Evolutionary conservation across 2,329 filamentous ascomycete species (phyloP).

Genomic region (Chrysosporium keratinophilum): DNA sequence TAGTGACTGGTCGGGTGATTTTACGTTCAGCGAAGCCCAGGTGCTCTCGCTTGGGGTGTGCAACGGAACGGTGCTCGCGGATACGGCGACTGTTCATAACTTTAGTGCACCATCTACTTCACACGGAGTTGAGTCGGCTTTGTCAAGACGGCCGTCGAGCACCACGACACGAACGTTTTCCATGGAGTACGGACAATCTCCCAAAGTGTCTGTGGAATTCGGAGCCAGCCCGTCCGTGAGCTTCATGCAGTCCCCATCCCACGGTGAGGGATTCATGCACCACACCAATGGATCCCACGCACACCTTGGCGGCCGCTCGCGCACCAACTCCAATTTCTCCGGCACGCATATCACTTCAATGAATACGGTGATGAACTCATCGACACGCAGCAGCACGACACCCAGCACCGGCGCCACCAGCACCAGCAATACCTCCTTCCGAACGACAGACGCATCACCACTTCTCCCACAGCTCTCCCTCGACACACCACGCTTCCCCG

Average conservation of each 20-base stretch:
- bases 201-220: slow-evolving; percentile 57
- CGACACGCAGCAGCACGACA: slow-evolving; percentile 42
- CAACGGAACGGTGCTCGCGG: slow-evolving; percentile 57
- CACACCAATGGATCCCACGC: slow-evolving; percentile 20
- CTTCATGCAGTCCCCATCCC: slow-evolving; percentile 16
- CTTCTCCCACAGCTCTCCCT: slow-evolving; percentile 36
- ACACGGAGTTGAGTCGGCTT: slow-evolving; percentile 29
- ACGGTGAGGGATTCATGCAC: slow-evolving; percentile 28
- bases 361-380: slow-evolving; percentile 44
- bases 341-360: slow-evolving; percentile 41
- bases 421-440: neutral
- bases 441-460: slow-evolving; percentile 24
- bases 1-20: slow-evolving; percentile 67
- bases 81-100: slow-evolving; percentile 48
- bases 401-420: slow-evolving; percentile 37
- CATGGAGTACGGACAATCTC: slow-evolving; percentile 52
- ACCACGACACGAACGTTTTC: slow-evolving; percentile 47
- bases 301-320: slow-evolving; percentile 36
- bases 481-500: slow-evolving; percentile 37
- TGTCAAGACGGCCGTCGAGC: slow-evolving; percentile 41
- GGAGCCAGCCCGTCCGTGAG: slow-evolving; percentile 42
- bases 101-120: slow-evolving; percentile 46
- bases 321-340: slow-evolving; percentile 47
- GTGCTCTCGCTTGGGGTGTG: slow-evolving; percentile 63
- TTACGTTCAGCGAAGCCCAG: slow-evolving; percentile 62